A percentile compares a stretch with the other conserved stretches of the same genome.
These are phyloP conservation scores for Metarhizium brunneum DNA, from an alignment of 2,329 filamentous ascomycete species.

Conservation along the genomic window DNA sequence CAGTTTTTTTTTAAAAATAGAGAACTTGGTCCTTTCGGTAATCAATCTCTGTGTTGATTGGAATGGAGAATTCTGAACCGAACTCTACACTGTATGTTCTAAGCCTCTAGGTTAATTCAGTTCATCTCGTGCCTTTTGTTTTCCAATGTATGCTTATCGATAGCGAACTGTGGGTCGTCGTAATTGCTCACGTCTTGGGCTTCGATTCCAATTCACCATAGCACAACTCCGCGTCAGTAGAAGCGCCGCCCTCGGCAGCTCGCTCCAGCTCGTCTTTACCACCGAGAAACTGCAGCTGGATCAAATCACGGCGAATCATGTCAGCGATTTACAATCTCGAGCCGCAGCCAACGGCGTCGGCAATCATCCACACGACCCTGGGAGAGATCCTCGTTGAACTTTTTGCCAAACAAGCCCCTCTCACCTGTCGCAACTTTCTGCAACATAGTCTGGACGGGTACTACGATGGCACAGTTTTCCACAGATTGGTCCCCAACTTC, in stretches of 20 bases:
- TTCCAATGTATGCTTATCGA: not conserved
- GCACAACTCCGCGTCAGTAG: not conserved
- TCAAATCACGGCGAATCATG: conserved; percentile 42
- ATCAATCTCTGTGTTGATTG: too few species aligned
- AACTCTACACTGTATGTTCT: too few species aligned
- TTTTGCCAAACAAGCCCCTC: conserved; percentile 87
- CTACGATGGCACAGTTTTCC: conserved; percentile 89
- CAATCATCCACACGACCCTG: conserved; percentile 78
- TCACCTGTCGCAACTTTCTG: conserved; percentile 90
- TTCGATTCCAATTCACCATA: not conserved
- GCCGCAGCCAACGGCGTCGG: conserved; percentile 86
- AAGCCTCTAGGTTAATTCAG: too few species aligned
- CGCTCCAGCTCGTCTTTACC: not conserved
- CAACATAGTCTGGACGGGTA: conserved; percentile 93
- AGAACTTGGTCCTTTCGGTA: too few species aligned
- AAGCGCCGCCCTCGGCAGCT: not conserved
- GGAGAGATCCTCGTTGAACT: conserved; percentile 88
- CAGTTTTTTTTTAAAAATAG: too few species aligned
- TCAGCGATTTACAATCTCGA: conserved; percentile 89
- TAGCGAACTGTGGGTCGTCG: not conserved
- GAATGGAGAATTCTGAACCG: too few species aligned
- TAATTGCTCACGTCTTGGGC: not conserved
- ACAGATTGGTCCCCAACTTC: conserved; percentile 85
- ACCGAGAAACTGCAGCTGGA: not conserved
- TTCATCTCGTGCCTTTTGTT: too few species aligned